These are phyloP conservation scores for Viola pubescens DNA, from an alignment of 441 rosid species.

Conservation along the genomic window DNA sequence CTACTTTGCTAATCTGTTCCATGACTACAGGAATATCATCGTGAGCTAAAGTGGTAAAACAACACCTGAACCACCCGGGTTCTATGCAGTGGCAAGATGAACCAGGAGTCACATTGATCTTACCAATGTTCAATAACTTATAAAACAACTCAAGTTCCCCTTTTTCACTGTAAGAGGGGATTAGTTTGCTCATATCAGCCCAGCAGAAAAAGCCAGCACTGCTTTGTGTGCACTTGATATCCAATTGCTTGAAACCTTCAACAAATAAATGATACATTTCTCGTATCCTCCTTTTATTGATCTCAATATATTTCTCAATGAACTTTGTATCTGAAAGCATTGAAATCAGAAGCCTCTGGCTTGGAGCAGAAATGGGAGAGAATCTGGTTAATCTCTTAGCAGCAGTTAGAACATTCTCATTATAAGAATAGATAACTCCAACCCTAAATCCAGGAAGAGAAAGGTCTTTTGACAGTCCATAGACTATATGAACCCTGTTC, in stretches of 20 bases:
- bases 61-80: conserved; percentile 90
- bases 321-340: conserved; percentile 47
- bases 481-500: conserved; percentile 71
- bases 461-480: conserved; percentile 85
- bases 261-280: conserved; percentile 28
- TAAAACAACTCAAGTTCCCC: conserved; percentile 82
- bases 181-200: conserved; percentile 67
- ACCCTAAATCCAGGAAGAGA: conserved; percentile 81
- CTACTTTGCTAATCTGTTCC: conserved; percentile 44
- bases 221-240: conserved; percentile 44
- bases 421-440: conserved; percentile 66
- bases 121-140: conserved; percentile 55
- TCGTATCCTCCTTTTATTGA: conserved; percentile 39
- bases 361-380: conserved; percentile 56
- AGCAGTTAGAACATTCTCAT: conserved; percentile 42
- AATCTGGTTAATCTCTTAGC: conserved; percentile 50
- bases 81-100: conserved; percentile 85
- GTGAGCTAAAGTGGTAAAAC: conserved; percentile 53
- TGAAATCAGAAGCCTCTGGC: conserved; percentile 44
- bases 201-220: conserved; percentile 65
- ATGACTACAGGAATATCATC: conserved; percentile 59
- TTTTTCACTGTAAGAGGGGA: conserved; percentile 65
- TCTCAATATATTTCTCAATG: conserved; percentile 28
- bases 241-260: conserved; percentile 43
- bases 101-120: conserved; percentile 82